Percentiles rank a stretch among this genome's conserved stretches.
Evolutionary conservation across 2,329 filamentous ascomycete species (phyloP).

Genomic region (Aspergillus ustus): DNA sequence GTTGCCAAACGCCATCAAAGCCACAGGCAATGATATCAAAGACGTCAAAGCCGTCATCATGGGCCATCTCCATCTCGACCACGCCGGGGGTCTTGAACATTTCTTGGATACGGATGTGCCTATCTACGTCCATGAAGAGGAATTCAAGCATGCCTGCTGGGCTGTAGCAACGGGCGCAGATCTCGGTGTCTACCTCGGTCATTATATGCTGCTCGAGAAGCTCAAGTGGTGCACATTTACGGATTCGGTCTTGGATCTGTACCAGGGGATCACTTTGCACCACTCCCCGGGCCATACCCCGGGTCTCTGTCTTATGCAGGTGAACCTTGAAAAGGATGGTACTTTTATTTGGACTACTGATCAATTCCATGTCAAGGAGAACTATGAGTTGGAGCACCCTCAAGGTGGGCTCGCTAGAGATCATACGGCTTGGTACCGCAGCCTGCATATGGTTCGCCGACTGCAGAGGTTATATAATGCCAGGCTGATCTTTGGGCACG

Average conservation of each 20-base stretch:
- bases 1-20: conserved; percentile 42
- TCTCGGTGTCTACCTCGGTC: conserved; percentile 44
- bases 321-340: background rate
- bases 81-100: conserved; percentile 54
- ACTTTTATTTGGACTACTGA: background rate
- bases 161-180: conserved; percentile 49
- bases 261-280: conserved; percentile 44
- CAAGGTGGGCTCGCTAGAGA: too few species aligned
- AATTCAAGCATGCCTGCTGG: conserved; percentile 53
- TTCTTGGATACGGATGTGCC: conserved; percentile 50
- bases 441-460: too few species aligned
- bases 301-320: background rate
- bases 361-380: background rate
- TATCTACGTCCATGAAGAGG: conserved; percentile 54
- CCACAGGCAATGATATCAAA: conserved; percentile 48
- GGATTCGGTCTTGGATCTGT: conserved; percentile 45
- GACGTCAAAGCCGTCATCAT: conserved; percentile 54
- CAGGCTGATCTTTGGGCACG: too few species aligned
- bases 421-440: too few species aligned
- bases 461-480: too few species aligned
- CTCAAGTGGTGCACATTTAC: conserved; percentile 52
- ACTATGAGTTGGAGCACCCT: too few species aligned
- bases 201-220: conserved; percentile 41
- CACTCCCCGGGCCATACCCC: conserved; percentile 20
- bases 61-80: conserved; percentile 54